Percentiles rank a stretch among this genome's conserved stretches.
These are phyloP conservation scores for Dacryopinax primogenitus DNA, from an alignment of 768 basidiomycete genomes.

Conservation along the genomic window DNA sequence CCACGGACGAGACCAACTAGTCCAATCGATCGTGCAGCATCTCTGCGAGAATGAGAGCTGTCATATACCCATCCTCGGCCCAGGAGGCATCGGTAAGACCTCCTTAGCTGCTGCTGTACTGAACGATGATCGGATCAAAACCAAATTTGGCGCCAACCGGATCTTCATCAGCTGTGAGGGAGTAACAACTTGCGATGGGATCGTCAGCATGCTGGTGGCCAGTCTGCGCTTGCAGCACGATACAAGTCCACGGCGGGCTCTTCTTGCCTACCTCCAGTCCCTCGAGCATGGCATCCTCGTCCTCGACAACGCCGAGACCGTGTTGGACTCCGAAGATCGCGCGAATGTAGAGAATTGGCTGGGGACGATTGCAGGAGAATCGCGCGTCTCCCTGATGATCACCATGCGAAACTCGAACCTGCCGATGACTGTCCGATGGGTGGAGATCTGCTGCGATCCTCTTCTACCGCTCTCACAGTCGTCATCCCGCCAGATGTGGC, in stretches of 20 bases:
- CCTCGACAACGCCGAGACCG: conserved; percentile 34
- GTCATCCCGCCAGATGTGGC: conserved; percentile 21
- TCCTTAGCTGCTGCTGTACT: conserved; percentile 29
- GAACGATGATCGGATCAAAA: conserved; percentile 19
- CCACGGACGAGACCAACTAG: conserved; percentile 15
- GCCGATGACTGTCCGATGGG: conserved; percentile 7
- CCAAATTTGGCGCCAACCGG: conserved; percentile 20
- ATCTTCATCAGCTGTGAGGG: conserved; percentile 30
- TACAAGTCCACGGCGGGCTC: conserved; percentile 19
- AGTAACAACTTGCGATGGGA: conserved; percentile 21
- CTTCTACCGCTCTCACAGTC: conserved; percentile 11
- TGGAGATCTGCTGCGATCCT: background rate
- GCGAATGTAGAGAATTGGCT: conserved; percentile 23
- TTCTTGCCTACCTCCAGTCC: conserved; percentile 20
- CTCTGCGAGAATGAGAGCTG: background rate
- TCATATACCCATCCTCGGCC: conserved; percentile 19
- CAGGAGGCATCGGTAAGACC: conserved; percentile 34
- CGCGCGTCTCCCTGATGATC: conserved; percentile 26
- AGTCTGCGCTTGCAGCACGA: conserved; percentile 20
- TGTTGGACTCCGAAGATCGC: conserved; percentile 25
- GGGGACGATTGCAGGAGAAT: conserved; percentile 19
- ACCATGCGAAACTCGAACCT: conserved; percentile 25
- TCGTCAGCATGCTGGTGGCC: conserved; percentile 22
- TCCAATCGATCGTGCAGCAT: conserved; percentile 13
- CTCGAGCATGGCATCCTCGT: conserved; percentile 25